A percentile compares a stretch with the other conserved stretches of the same genome.
These are phyloP conservation scores for Penicillium silybi DNA, from an alignment of 495 filamentous ascomycete species.

Conservation along the genomic window DNA sequence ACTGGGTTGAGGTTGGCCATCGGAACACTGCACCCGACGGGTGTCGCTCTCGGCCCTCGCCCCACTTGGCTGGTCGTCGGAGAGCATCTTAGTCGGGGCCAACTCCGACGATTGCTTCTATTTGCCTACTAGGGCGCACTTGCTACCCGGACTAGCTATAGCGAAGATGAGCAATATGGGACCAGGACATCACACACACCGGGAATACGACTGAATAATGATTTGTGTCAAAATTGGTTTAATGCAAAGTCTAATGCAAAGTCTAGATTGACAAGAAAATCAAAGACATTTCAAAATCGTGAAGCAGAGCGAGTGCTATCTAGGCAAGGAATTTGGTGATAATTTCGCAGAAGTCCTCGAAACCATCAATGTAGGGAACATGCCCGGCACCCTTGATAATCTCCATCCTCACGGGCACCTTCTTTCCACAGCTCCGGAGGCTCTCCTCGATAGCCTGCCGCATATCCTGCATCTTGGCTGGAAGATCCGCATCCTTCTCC, in stretches of 20 bases:
- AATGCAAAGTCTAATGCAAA: too few relatives aligned
- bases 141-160: too few relatives aligned
- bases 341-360: conserved; percentile 1
- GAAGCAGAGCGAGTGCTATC: background rate
- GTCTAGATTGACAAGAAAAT: too few relatives aligned
- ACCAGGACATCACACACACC: too few relatives aligned
- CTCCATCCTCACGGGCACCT: background rate
- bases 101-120: too few relatives aligned
- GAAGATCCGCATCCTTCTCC: conserved; percentile 27
- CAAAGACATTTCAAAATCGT: too few relatives aligned
- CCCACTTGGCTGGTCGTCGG: too few relatives aligned
- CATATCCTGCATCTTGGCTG: conserved; percentile 20
- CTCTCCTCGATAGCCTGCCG: conserved; percentile 14
- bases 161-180: too few relatives aligned
- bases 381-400: conserved; percentile 3
- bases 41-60: background rate
- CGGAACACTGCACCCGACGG: conserved; percentile 4
- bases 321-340: conserved; percentile 1
- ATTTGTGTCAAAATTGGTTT: too few relatives aligned
- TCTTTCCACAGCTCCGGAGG: conserved; percentile 3
- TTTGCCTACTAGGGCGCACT: too few relatives aligned
- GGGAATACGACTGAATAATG: too few relatives aligned
- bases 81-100: too few relatives aligned
- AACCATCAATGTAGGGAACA: conserved; percentile 5
- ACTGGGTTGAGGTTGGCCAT: background rate